phyloP scores from a whole-genome alignment of 192 early-diverging fungal genomes.

The Diversispora eburnea region DNA sequence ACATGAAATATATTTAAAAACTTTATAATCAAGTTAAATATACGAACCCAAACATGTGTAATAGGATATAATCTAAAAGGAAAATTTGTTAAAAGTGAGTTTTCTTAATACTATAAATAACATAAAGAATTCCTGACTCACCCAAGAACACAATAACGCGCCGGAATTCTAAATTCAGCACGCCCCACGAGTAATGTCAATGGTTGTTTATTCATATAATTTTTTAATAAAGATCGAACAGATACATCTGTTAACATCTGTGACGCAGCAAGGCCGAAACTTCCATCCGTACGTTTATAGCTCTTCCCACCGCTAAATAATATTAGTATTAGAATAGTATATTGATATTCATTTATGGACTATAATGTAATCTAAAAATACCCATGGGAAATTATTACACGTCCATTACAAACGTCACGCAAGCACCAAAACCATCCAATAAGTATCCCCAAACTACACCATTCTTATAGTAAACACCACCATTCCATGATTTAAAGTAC shows the following conservation, averaged over 20 bases:
- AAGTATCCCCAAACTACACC: not conserved
- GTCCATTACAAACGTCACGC: not conserved
- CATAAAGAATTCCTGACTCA: not conserved
- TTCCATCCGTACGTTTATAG: not conserved
- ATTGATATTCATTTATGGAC: too few species aligned
- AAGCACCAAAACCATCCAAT: not conserved
- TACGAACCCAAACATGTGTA: conserved; percentile 1
- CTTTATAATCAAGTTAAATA: not conserved
- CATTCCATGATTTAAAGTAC: not conserved
- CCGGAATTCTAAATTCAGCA: not conserved
- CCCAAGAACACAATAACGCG: conserved; percentile 2
- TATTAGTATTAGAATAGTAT: not conserved
- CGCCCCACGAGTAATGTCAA: not conserved
- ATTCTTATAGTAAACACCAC: not conserved
- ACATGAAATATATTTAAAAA: too few species aligned
- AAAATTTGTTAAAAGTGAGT: too few species aligned
- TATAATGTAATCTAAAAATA: not conserved
- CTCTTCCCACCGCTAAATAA: not conserved
- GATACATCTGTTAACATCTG: not conserved
- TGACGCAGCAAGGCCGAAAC: not conserved
- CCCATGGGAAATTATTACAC: conserved; percentile 9
- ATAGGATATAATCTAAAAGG: not conserved
- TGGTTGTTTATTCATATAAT: not conserved
- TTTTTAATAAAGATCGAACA: not conserved
- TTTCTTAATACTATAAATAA: not conserved